These are phyloP conservation scores for Tolypocladium endophyticum DNA, from an alignment of 2,329 filamentous ascomycete genomes.

Conservation along the genomic window DNA sequence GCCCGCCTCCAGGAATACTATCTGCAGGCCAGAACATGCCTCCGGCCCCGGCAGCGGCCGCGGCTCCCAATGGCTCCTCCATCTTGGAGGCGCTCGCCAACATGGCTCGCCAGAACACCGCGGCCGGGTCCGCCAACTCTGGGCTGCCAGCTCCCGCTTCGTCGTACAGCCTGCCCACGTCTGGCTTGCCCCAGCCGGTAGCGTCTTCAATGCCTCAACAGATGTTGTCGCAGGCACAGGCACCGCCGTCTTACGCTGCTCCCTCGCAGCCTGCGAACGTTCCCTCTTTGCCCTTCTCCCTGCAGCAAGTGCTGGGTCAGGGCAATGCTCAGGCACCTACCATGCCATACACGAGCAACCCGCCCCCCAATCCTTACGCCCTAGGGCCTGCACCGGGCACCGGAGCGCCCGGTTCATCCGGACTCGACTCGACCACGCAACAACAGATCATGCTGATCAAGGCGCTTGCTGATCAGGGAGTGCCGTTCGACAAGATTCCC, in stretches of 20 bases:
- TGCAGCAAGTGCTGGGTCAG: constrained; percentile 24
- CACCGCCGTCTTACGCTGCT: constrained; percentile 26
- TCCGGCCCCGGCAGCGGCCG: constrained; percentile 26
- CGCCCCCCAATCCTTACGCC: constrained; percentile 16
- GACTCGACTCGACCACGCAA: constrained; percentile 46
- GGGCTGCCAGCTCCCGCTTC: constrained; percentile 29
- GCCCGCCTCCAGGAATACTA: constrained; percentile 38
- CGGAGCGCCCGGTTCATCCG: constrained; percentile 19
- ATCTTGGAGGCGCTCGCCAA: constrained; percentile 73
- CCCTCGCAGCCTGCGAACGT: constrained; percentile 50
- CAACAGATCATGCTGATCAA: constrained; percentile 68
- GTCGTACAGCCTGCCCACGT: constrained; percentile 26
- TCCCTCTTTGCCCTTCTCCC: constrained; percentile 32
- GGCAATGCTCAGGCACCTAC: constrained; percentile 18
- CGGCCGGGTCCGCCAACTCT: constrained; percentile 30
- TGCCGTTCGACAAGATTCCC: constrained; percentile 68
- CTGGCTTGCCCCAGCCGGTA: constrained; percentile 20
- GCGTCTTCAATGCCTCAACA: constrained; percentile 17
- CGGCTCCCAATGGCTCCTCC: constrained; percentile 38
- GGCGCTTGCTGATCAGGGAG: constrained; percentile 62
- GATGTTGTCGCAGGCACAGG: constrained; percentile 15
- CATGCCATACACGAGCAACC: constrained; percentile 10
- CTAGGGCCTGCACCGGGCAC: constrained; percentile 23
- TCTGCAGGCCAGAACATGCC: constrained; percentile 24
- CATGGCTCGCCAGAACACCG: constrained; percentile 64